A percentile compares a stretch with the other conserved stretches of the same genome.
These are phyloP conservation scores for Balakata baccata DNA, from an alignment of 345 rosid genomes.

Conservation along the genomic window DNA sequence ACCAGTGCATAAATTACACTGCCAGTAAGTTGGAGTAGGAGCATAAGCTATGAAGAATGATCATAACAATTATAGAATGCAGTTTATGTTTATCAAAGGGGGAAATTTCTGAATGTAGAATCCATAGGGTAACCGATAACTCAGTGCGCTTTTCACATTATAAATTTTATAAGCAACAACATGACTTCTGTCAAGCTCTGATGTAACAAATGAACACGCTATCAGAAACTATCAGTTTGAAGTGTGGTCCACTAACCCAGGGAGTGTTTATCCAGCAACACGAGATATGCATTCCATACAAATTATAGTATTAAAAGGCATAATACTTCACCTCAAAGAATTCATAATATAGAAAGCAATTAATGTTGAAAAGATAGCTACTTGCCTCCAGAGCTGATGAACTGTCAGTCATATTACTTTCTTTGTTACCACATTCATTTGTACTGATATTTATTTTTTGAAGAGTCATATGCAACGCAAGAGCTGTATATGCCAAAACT, in stretches of 20 bases:
- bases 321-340: neutral
- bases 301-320: neutral
- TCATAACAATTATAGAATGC: neutral
- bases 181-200: neutral
- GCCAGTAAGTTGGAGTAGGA: neutral
- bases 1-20: neutral
- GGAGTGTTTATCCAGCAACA: neutral
- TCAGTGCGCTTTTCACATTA: neutral
- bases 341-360: neutral
- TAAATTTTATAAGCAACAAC: neutral
- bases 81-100: neutral
- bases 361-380: slow-evolving; percentile 1
- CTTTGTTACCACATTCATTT: slow-evolving; percentile 22
- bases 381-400: slow-evolving; percentile 50
- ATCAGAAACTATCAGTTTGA: neutral
- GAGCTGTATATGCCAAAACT: slow-evolving; percentile 64
- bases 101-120: neutral
- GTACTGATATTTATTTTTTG: slow-evolving; percentile 27
- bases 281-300: neutral
- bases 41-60: neutral
- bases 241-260: neutral
- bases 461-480: slow-evolving; percentile 58
- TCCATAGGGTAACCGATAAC: neutral
- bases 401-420: slow-evolving; percentile 20
- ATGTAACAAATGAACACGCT: neutral